Base-by-base conservation (phyloP, 176 grass and related monocot genomes). In the Paspalum vaginatum region DNA sequence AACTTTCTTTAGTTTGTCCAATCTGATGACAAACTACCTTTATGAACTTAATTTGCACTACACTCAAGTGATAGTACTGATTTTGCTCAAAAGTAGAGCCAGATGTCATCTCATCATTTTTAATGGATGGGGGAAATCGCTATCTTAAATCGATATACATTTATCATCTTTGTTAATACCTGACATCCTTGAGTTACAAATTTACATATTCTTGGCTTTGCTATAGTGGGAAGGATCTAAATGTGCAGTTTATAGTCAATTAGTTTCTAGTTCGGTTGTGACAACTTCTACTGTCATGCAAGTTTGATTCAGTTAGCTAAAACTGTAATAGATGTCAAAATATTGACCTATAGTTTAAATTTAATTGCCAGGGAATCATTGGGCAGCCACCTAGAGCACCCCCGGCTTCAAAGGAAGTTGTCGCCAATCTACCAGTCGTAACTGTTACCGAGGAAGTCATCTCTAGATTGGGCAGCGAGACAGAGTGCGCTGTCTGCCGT, bases 351-450 rank as follows among this genome's bases (percentile, higher is more conserved):
- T 7, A 70, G 26, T 61, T 8, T 68, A 15, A 14, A 18, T 66
- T 58, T 81, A 86, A 10, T 73, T 89, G 68, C 61, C 83, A 98
- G 95, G 86, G 83, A 72, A 83, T 84, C 44, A 81, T 76, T 48
- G 61, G 21, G 53, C 78, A 82, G 54, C 90, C 77, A 14, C 48
- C 75, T 22, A 91, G 65, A 75, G 86, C 72, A 49, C 92, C 92
- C 61, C 96, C 96, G 67, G 96, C 96, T 47, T 95, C 96, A 16
- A 99, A 95, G 85, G 92, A 99, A 89, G 81, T 93, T 45, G 82
- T 99, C 55, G 92, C 96, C 21, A 99, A 91, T 91, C 82, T 99
- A 47, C 92, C 96, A 5, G 75, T 93, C 62, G 39, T 99, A 54
- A 83, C 76, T 76, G 85, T 99, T 39, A 95, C 93, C 0, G 76